A percentile compares a stretch with the other conserved stretches of the same genome.
phyloP scores from a whole-genome alignment of 768 basidiomycete genomes.

The Sistotremastrum suecicum region DNA sequence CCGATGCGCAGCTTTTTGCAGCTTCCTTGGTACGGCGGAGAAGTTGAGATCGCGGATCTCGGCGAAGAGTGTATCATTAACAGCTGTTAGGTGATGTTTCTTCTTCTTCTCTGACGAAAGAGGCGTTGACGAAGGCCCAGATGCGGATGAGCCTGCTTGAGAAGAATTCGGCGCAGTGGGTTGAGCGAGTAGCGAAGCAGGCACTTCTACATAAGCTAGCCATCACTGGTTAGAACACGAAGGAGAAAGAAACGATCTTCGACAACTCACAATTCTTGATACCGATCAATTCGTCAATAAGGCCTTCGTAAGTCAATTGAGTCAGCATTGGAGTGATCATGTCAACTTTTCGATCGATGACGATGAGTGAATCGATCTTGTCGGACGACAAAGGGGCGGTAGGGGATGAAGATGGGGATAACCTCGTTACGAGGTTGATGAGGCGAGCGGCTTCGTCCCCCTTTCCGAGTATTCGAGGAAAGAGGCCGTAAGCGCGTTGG shows the following conservation, averaged over 20 bases:
- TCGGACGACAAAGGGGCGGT: slow-evolving; percentile 23
- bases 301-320: slow-evolving; percentile 91
- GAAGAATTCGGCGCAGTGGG: slow-evolving; percentile 29
- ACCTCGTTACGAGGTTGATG: background rate
- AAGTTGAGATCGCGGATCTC: slow-evolving; percentile 90
- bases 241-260: background rate
- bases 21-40: slow-evolving; percentile 66
- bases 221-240: slow-evolving; percentile 5
- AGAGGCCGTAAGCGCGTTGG: slow-evolving; percentile 74
- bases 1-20: slow-evolving; percentile 70
- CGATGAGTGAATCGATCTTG: slow-evolving; percentile 71
- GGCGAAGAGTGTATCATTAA: slow-evolving; percentile 64
- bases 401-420: background rate
- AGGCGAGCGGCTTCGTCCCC: slow-evolving; percentile 60
- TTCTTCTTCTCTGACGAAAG: slow-evolving; percentile 63
- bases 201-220: slow-evolving; percentile 69
- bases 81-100: slow-evolving; percentile 72
- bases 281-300: slow-evolving; percentile 84
- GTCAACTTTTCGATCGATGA: slow-evolving; percentile 83
- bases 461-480: slow-evolving; percentile 87
- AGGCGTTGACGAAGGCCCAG: background rate
- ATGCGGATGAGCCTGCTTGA: background rate
- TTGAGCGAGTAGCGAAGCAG: slow-evolving; percentile 49
- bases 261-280: slow-evolving; percentile 70
- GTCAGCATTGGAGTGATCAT: slow-evolving; percentile 94